Base-by-base conservation (phyloP, 2,329 filamentous ascomycete genomes). In the Pleurostoma richardsiae region DNA sequence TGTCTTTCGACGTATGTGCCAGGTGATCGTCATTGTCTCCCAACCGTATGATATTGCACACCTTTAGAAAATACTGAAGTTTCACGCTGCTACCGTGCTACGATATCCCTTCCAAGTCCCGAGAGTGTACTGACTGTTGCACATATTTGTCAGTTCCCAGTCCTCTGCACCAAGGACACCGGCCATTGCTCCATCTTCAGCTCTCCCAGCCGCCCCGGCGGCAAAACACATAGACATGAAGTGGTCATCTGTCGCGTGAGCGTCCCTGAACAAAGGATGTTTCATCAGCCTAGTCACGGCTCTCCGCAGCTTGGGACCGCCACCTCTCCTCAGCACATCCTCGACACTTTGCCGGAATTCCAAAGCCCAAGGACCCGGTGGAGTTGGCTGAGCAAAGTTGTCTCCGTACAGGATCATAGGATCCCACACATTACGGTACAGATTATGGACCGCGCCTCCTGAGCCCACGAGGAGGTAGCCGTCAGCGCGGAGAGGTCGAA, bases 171-270 rank as follows among this genome's bases (percentile, higher is more conserved):
- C 69, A 51, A 81, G 56, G 48, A 64, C 59, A 0, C 68, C 73
- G 31, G 62, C 52, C 10, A 62, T 56, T 1, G 63, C 67, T 45
- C 67, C 61, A 58, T 80, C 76, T 28, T 74, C 71, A 44, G 62
- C 55, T 30, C 71, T 71, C 2, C 80, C 73, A 30, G 68, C 68
- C 3, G 74, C 67, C 1, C 83, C 83, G 0, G 81, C 79, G 1
- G 83, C 75, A 62, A 86, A 87, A 55, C 82, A 68, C 3, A 78
- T 72, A 1, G 81, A 67, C 77, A 86, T 85, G 52, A 83, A 86
- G 57, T 87, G 83, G 58, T 87, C 84, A 56, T 88, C 83, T 0
- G 83, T 86, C 1, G 72, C 82, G 63, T 87, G 83, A 0, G 84
- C 83, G 54, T 86, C 82, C 11, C 83, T 65, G 56, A 76, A 87